Evolutionary conservation across 139 green algal species (phyloP), one percentile per base, ranked within the genome.

Genomic region (Chlorella vulgaris): DNA sequence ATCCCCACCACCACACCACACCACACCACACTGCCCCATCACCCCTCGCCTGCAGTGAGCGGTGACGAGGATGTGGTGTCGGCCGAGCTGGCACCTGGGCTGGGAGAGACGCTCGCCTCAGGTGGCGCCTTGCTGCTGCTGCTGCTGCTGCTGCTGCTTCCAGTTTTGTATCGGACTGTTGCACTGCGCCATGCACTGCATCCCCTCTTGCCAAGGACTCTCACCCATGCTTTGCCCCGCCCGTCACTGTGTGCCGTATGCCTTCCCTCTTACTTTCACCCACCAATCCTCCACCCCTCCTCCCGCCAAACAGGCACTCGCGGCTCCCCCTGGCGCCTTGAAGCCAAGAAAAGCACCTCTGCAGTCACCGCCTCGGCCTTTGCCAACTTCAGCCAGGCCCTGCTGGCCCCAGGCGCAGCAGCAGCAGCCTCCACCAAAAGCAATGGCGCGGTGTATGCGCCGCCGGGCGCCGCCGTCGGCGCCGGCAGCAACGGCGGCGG

Each of bases 71-170:
- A 78, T 18, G 60, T 87, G 22, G 76, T 98, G 61, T 84, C 93
- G 22, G 93, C 92, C 15, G 96, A 98, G 89, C 40, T 98, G 38
- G 96, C 94, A 6, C 84, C 89, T 7, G 96, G 95, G 3, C 88
- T 98, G 50, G 96, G 96, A 1, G 96, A 99, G 87, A 98, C 94
- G 4, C 89, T 99, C 39, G 96, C 96, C 3, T 91, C 91, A 42
- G 96, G 47, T 66, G 63, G 19, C 29, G 38, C n/a, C n/a, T n/a
- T n/a, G n/a, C n/a, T n/a, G n/a, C n/a, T n/a, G n/a, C n/a, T n/a
- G n/a, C n/a, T n/a, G n/a, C n/a, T n/a, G n/a, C n/a, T n/a, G n/a
- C n/a, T n/a, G n/a, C n/a, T n/a, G n/a, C n/a, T n/a, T n/a, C n/a
- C n/a, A n/a, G n/a, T n/a, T n/a, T n/a, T n/a, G n/a, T n/a, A n/a